Conservation (phyloP, 768 basidiomycete species). For the Cystobasidiopsis lactophilus region DNA sequence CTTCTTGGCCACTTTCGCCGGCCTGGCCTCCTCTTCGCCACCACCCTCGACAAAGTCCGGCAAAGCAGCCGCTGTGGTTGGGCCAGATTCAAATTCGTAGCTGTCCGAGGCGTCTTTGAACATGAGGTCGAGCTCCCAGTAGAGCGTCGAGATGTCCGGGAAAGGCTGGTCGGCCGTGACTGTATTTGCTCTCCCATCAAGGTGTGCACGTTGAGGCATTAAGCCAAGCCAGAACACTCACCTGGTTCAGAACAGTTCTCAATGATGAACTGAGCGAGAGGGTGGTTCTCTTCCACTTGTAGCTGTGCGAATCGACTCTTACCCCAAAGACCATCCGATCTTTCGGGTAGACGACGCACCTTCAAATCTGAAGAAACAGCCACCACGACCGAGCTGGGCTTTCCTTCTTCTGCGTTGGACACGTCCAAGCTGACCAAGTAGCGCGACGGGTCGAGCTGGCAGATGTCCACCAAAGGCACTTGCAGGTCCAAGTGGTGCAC, state of each 20-base stretch:
- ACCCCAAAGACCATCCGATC: not conserved
- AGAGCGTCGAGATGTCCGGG: not conserved
- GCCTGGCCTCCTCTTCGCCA: no score
- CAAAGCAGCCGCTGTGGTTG: no score
- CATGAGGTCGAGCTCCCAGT: not conserved
- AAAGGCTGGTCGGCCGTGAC: not conserved
- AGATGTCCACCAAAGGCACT: conserved; percentile 1
- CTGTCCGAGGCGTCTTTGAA: not conserved
- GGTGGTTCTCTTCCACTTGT: not conserved
- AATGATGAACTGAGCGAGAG: not conserved
- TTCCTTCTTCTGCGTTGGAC: not conserved
- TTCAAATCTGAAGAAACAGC: not conserved
- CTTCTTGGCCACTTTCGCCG: no score
- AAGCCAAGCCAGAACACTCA: not conserved
- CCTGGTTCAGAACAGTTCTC: not conserved
- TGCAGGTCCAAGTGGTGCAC: not conserved
- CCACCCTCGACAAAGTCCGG: no score
- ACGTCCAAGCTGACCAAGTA: not conserved
- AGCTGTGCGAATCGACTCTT: not conserved
- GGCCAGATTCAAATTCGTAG: no score
- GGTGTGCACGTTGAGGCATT: not conserved
- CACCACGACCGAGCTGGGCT: not conserved
- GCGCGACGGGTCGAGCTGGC: not conserved
- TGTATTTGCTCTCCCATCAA: not conserved
- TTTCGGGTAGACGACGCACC: not conserved